Conservation (phyloP, 2,329 filamentous ascomycete genomes). For the Fusarium tupiense region DNA sequence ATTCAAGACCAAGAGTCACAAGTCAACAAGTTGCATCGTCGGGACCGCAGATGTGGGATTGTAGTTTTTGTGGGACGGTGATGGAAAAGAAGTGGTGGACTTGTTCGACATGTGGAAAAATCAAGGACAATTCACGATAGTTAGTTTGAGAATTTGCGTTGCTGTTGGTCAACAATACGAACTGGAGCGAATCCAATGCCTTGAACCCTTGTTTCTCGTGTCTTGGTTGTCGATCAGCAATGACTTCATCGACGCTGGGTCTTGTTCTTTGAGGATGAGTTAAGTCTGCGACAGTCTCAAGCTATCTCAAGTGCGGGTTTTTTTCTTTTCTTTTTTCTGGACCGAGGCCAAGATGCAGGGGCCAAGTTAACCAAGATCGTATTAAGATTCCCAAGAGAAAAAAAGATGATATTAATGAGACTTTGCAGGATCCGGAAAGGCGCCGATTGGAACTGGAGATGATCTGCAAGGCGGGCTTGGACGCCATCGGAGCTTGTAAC, state of each 20-base stretch:
- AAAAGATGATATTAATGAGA: slow-evolving; percentile 32
- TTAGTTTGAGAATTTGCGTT: slow-evolving; percentile 16
- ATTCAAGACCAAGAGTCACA: slow-evolving; percentile 1
- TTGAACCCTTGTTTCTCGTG: slow-evolving; percentile 11
- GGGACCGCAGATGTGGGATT: slow-evolving; percentile 57
- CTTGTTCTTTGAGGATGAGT: neutral
- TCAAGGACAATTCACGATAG: slow-evolving; percentile 60
- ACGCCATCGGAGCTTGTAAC: slow-evolving; percentile 29
- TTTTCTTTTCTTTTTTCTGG: neutral
- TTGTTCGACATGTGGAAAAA: slow-evolving; percentile 63
- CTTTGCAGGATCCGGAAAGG: slow-evolving; percentile 43
- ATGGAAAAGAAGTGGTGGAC: slow-evolving; percentile 68
- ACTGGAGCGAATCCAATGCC: slow-evolving; percentile 22
- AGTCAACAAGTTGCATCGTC: slow-evolving; percentile 7
- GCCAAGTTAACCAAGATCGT: slow-evolving; percentile 33
- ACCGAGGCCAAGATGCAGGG: slow-evolving; percentile 31
- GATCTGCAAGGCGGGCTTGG: slow-evolving; percentile 43
- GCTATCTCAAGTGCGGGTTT: neutral
- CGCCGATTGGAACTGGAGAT: slow-evolving; percentile 47
- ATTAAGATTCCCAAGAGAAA: slow-evolving; percentile 21
- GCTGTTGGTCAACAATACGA: slow-evolving; percentile 4
- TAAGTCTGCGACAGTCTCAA: slow-evolving; percentile 13
- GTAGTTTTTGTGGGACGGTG: slow-evolving; percentile 60
- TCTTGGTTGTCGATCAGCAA: slow-evolving; percentile 19
- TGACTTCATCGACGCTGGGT: slow-evolving; percentile 38